A percentile compares a stretch with the other conserved stretches of the same genome.
These are phyloP conservation scores for Pseudocercospora fuligena DNA, from an alignment of 2,329 filamentous ascomycete genomes.

Conservation along the genomic window DNA sequence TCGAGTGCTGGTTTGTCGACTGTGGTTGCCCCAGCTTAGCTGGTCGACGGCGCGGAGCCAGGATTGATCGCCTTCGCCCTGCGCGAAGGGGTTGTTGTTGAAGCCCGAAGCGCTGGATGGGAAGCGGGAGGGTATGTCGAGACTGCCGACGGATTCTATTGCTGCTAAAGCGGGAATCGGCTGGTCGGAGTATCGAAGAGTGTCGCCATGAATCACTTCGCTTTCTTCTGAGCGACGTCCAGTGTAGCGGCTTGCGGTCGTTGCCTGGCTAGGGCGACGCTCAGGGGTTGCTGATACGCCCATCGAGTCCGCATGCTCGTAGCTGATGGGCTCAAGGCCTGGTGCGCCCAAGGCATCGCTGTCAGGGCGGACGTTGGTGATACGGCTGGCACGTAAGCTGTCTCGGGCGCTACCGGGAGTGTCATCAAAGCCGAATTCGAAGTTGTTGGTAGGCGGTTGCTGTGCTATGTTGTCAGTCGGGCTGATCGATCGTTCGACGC, in stretches of 20 bases:
- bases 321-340: slow-evolving; percentile 29
- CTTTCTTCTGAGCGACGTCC: slow-evolving; percentile 2
- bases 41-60: slow-evolving; percentile 39
- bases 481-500: slow-evolving; percentile 24
- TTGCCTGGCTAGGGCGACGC: slow-evolving; percentile 24
- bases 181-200: slow-evolving; percentile 27
- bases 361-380: slow-evolving; percentile 27
- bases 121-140: slow-evolving; percentile 41
- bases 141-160: slow-evolving; percentile 35
- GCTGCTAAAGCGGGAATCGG: slow-evolving; percentile 35
- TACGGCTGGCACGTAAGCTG: slow-evolving; percentile 8
- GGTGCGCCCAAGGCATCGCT: slow-evolving; percentile 29
- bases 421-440: slow-evolving; percentile 34
- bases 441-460: slow-evolving; percentile 17
- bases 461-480: slow-evolving; percentile 23
- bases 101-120: slow-evolving; percentile 30
- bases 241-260: slow-evolving; percentile 13
- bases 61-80: slow-evolving; percentile 23
- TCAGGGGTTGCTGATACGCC: slow-evolving; percentile 16
- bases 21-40: slow-evolving; percentile 34
- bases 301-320: slow-evolving; percentile 28
- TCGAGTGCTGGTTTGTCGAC: slow-evolving; percentile 16
- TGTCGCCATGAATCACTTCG: not conserved
- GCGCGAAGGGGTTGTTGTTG: slow-evolving; percentile 4
- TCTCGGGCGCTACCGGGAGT: slow-evolving; percentile 8